Conservation (phyloP, 768 basidiomycete species). For the Lactarius sp. region DNA sequence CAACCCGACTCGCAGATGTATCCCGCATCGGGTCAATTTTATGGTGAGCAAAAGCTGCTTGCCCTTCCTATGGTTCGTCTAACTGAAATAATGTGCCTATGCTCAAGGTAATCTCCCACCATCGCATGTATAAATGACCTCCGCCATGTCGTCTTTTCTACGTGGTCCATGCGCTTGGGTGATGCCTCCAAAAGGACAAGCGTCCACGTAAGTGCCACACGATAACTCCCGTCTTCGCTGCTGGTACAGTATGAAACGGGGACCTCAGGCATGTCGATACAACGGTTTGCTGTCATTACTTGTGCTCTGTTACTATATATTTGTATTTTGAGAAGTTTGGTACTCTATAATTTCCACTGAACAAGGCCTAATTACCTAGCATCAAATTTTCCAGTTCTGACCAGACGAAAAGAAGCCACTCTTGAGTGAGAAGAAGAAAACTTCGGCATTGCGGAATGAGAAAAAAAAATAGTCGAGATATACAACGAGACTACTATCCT, state of each 20-base stretch:
- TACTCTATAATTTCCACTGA: background rate
- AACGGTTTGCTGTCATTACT: slow-evolving; percentile 1
- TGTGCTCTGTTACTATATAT: background rate
- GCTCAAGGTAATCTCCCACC: slow-evolving; percentile 5
- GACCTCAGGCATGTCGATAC: background rate
- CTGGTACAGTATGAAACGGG: slow-evolving; percentile 8
- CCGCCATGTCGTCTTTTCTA: background rate
- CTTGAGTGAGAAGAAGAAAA: background rate
- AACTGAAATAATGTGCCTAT: slow-evolving; percentile 4
- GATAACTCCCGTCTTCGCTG: background rate
- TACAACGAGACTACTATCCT: no score
- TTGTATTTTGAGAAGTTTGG: slow-evolving; percentile 10
- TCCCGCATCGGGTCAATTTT: slow-evolving; percentile 23
- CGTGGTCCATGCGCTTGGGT: background rate
- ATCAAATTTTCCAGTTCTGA: background rate
- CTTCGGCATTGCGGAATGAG: no score
- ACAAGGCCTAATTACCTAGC: background rate
- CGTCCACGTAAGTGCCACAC: background rate
- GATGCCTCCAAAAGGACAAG: slow-evolving; percentile 5
- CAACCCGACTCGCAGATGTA: slow-evolving; percentile 17
- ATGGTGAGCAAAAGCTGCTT: slow-evolving; percentile 11
- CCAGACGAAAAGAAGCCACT: background rate
- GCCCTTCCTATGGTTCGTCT: background rate
- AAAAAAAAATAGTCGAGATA: no score
- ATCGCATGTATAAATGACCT: background rate